Evolutionary conservation across 768 basidiomycete species (phyloP), one percentile per base, ranked within the genome.

Genomic region (Phanerochaete sordida): DNA sequence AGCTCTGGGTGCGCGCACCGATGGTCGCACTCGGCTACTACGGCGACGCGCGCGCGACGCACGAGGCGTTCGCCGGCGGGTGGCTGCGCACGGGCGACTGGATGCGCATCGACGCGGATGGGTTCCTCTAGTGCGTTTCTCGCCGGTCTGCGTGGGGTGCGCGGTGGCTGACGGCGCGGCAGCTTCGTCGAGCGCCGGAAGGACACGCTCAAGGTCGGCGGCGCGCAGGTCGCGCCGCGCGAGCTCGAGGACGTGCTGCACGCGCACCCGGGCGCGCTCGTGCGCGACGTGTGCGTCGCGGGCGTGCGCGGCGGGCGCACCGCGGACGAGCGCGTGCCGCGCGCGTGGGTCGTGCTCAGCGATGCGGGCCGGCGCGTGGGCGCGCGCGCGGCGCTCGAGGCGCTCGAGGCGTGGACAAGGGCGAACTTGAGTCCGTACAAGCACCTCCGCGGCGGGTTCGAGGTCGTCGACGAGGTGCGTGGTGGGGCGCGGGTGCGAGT

Each of bases 151-250:
- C n/a, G 28, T 35, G 16, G 5, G 51, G 12, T 26, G 7, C 24
- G 6, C 5, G 13, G 15, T 24, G 45, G 48, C 46, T 4, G 5
- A 12, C 26, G 28, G 26, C 15, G 21, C 31, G 2, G 21, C 57
- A 90, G 88, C 71, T 92, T 84, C 64, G 84, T 84, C 13, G 91
- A 93, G 69, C 80, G 91, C 56, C 77, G 79, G 19, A 92, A 93
- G 85, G 91, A 93, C 66, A 91, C 84, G 0, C 77, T 93, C 24
- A 93, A 93, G 68, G 80, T 93, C 2, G 90, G 88, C 0, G 91
- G 91, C 3, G 77, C 76, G 52, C 91, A 93, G 71, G 91, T 93
- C 0, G 90, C 91, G 0, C 91, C 91, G 0, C 79, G 81, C n/a
- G 91, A 93, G 68, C 87, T 93, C 53, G 91, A 93, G 68, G 77